phyloP scores from a whole-genome alignment of 1,284 basidiomycete species.

The Pascua sp. region DNA sequence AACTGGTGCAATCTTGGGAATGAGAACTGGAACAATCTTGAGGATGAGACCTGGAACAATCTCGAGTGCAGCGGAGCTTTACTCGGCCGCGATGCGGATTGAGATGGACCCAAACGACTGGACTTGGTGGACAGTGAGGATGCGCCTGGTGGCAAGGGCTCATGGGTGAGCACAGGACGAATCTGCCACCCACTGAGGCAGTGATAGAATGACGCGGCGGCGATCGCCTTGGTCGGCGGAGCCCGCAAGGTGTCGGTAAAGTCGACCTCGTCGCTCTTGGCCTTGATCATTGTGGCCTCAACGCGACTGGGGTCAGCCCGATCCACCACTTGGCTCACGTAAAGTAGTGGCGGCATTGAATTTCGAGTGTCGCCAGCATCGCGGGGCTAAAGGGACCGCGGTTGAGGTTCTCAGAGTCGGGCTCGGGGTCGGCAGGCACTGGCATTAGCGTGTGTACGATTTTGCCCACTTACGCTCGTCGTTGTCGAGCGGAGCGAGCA shows the following conservation, averaged over 20 bases:
- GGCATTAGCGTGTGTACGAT: not conserved
- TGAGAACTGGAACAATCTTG: too few relatives aligned
- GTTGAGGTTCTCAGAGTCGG: not conserved
- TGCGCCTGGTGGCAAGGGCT: constrained; percentile 40
- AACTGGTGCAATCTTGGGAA: too few relatives aligned
- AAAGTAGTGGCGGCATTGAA: constrained; percentile 39
- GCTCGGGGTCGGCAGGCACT: not conserved
- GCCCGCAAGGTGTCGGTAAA: constrained; percentile 52
- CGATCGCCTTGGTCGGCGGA: constrained; percentile 21
- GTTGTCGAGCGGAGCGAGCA: constrained; percentile 1
- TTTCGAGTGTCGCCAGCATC: constrained; percentile 36
- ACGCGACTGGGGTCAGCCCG: constrained; percentile 18
- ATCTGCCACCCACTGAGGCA: constrained; percentile 31
- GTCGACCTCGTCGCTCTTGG: constrained; percentile 60
- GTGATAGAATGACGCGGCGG: constrained; percentile 40
- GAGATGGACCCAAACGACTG: constrained; percentile 19
- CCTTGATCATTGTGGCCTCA: constrained; percentile 22
- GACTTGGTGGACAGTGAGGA: constrained; percentile 30
- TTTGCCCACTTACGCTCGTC: not conserved
- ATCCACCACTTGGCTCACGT: constrained; percentile 13
- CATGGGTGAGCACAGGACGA: not conserved
- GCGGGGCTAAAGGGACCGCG: constrained; percentile 23
- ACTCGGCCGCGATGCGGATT: constrained; percentile 17
- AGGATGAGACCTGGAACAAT: too few relatives aligned
- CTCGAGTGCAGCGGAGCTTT: too few relatives aligned